Conservation (phyloP, 169 alveolate genomes). For the Plasmodium reichenowi region DNA sequence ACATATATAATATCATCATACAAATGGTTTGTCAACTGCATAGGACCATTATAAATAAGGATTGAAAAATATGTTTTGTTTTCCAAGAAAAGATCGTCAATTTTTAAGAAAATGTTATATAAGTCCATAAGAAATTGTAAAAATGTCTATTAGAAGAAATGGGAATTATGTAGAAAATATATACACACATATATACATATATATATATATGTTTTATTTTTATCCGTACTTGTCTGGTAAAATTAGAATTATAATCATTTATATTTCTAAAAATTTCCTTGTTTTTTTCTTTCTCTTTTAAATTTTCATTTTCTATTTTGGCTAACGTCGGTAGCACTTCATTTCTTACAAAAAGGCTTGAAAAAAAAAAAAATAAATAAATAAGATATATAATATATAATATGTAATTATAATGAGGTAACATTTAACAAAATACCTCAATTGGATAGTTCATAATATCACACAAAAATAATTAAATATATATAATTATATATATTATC, state of each 20-base stretch:
- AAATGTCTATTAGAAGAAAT: slow-evolving; percentile 27
- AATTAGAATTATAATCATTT: slow-evolving; percentile 46
- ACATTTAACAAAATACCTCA: too few relatives aligned
- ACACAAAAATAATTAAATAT: background rate
- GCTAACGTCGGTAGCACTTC: slow-evolving; percentile 74
- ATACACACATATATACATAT: background rate
- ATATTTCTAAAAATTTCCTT: slow-evolving; percentile 29
- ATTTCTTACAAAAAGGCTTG: slow-evolving; percentile 64
- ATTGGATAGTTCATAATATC: too few relatives aligned
- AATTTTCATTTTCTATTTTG: slow-evolving; percentile 70
- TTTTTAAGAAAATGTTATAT: slow-evolving; percentile 66
- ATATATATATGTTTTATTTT: background rate
- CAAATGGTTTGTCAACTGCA: slow-evolving; percentile 50
- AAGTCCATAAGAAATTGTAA: slow-evolving; percentile 65
- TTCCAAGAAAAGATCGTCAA: slow-evolving; percentile 42
- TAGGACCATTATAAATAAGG: slow-evolving; percentile 62
- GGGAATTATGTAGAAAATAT: background rate
- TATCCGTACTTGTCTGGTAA: slow-evolving; percentile 58
- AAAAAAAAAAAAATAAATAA: slow-evolving; percentile 1
- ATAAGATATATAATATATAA: slow-evolving; percentile 1
- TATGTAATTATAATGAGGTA: background rate
- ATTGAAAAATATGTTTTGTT: slow-evolving; percentile 27
- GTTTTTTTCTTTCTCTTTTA: slow-evolving; percentile 41
- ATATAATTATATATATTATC: too few relatives aligned
- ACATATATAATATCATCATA: slow-evolving; percentile 56